Evolutionary conservation across 441 rosid species (phyloP), one percentile per base, ranked within the genome.

Genomic region (Raphanus hybrid): DNA sequence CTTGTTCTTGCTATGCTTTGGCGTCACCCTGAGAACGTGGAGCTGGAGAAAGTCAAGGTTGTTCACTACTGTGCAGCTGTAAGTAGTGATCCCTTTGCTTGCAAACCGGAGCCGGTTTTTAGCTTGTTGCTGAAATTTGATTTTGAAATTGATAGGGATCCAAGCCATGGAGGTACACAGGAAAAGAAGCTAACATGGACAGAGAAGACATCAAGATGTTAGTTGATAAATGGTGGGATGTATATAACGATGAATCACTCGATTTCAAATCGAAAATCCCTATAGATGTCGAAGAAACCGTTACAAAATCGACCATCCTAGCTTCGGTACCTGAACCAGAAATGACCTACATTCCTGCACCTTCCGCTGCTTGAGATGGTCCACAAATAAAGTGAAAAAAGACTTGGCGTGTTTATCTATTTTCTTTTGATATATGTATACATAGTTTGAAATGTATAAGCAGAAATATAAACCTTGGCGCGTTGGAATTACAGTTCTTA

Each of bases 91-190:
- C 10, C 18, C 15, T 18, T 18, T n/a, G 4, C 35, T 59, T 26
- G 11, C 12, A 14, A 76, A 52, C 27, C 16, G 10, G 1, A 67
- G n/a, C 35, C 35, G 2, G 11, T 63, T 48, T 58, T 29, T 64
- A 55, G 20, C 64, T 67, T 34, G 32, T 16, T 65, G 8, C 12
- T 58, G 27, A 39, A 52, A 8, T 4, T 54, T 70, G 0, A 71
- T 18, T 52, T 1, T 64, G 16, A 27, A 23, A 73, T 14, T 64
- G 18, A 78, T 16, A 84, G 90, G 90, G 91, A 7, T 85, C 93
- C 18, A 89, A 87, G 70, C 90, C 93, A 26, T 89, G 93, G 93
- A 87, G 87, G 78, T 89, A 82, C 60, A 87, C 91, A 8, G 93
- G 93, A 43, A 62, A 82, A 71, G 90, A 89, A 71, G 80, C 69